Percentiles rank a stretch among this genome's conserved stretches.
Conservation (phyloP, 2,329 filamentous ascomycete species). For the Exophiala aquamarina region DNA sequence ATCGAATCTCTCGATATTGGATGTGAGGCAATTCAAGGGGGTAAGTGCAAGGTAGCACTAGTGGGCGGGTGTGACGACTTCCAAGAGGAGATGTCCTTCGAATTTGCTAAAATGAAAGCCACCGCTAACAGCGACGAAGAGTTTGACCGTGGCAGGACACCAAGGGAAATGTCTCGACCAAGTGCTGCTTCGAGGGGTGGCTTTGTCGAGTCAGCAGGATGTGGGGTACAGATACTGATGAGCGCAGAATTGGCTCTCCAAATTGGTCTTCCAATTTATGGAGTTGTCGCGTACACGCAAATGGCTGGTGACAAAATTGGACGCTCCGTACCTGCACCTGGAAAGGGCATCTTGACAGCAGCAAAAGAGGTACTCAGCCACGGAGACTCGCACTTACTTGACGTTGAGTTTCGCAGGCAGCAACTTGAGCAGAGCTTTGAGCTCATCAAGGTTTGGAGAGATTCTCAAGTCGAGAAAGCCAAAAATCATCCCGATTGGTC, state of each 20-base stretch:
- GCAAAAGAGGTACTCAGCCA: slow-evolving; percentile 27
- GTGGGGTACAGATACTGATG: slow-evolving; percentile 37
- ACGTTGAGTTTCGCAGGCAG: slow-evolving; percentile 15
- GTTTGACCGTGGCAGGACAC: slow-evolving; percentile 28
- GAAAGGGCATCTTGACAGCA: slow-evolving; percentile 36
- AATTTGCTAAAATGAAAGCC: slow-evolving; percentile 40
- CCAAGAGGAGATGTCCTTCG: slow-evolving; percentile 35
- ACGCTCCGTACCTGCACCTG: slow-evolving; percentile 41
- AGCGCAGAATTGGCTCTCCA: no score
- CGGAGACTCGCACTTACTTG: slow-evolving; percentile 29
- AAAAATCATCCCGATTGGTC: slow-evolving; percentile 4
- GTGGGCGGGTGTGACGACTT: slow-evolving; percentile 40
- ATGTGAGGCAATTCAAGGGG: slow-evolving; percentile 34
- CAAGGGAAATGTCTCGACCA: slow-evolving; percentile 39
- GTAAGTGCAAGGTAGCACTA: slow-evolving; percentile 33
- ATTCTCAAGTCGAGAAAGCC: neutral
- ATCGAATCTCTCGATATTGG: slow-evolving; percentile 40
- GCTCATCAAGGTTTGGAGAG: no score
- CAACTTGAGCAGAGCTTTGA: no score
- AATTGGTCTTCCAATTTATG: slow-evolving; percentile 18
- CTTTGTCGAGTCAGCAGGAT: slow-evolving; percentile 40
- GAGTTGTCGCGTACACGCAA: slow-evolving; percentile 34
- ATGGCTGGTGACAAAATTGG: slow-evolving; percentile 38
- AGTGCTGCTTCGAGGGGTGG: slow-evolving; percentile 34
- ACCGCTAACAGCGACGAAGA: slow-evolving; percentile 36